A percentile compares a stretch with the other conserved stretches of the same genome.
phyloP scores from a whole-genome alignment of 306 rosid genomes.

The Quercus ilex region DNA sequence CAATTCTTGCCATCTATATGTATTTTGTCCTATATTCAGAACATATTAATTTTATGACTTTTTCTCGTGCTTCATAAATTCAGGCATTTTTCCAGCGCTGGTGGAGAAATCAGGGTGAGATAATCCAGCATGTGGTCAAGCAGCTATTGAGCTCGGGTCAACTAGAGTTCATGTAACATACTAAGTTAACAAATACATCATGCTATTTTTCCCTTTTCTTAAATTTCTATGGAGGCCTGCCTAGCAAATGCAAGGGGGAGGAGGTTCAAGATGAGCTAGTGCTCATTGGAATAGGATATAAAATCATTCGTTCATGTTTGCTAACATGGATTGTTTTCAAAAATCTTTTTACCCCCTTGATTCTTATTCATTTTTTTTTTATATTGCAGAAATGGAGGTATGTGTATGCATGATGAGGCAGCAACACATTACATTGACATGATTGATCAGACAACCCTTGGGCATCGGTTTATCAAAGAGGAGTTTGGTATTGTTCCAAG shows the following conservation, averaged over 20 bases:
- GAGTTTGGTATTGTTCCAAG: conserved; percentile 48
- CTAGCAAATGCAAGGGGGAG: no score
- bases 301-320: background rate
- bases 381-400: conserved; percentile 79
- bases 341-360: background rate
- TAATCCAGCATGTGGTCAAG: conserved; percentile 44
- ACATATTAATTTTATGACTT: background rate
- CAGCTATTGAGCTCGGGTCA: conserved; percentile 67
- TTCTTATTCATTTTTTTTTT: conserved; percentile 19
- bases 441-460: conserved; percentile 95
- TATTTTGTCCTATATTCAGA: background rate
- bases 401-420: conserved; percentile 95
- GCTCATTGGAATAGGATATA: background rate
- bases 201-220: background rate
- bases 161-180: conserved; percentile 69
- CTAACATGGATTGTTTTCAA: conserved; percentile 17
- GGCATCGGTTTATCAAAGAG: conserved; percentile 63
- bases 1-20: background rate
- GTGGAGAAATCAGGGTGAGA: conserved; percentile 73
- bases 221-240: background rate
- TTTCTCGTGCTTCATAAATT: background rate
- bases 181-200: background rate
- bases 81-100: conserved; percentile 87
- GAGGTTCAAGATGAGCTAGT: no score
- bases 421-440: conserved; percentile 77